phyloP scores from a whole-genome alignment of 306 rosid species.

The Gastrolobium villosum region DNA sequence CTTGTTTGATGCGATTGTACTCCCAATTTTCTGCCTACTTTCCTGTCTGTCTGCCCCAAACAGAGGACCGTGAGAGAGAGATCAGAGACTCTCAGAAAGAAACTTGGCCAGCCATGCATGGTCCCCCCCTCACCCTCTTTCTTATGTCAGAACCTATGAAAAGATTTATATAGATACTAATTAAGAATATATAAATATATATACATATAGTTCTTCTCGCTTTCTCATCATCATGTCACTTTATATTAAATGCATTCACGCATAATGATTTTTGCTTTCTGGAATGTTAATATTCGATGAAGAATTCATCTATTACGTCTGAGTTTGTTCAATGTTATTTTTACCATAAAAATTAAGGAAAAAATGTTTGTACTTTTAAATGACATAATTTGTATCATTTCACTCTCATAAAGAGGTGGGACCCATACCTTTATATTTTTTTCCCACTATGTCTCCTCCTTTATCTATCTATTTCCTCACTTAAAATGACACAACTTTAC shows the following conservation, averaged over 20 bases:
- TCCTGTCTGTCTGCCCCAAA: conserved; percentile 65
- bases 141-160: conserved; percentile 54
- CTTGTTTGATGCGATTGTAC: conserved; percentile 62
- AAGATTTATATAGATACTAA: conserved; percentile 34
- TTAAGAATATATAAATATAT: neutral
- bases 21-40: conserved; percentile 64
- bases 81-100: conserved; percentile 11
- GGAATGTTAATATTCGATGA: neutral
- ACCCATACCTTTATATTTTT: too few species aligned
- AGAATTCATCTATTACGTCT: neutral
- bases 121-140: conserved; percentile 51
- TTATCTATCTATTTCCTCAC: too few species aligned
- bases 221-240: conserved; percentile 34
- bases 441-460: too few species aligned
- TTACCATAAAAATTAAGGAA: neutral
- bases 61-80: conserved; percentile 49
- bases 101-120: conserved; percentile 52
- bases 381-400: too few species aligned
- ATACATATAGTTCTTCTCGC: conserved; percentile 27
- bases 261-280: neutral
- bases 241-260: conserved; percentile 44
- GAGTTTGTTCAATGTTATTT: neutral
- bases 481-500: too few species aligned
- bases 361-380: too few species aligned
- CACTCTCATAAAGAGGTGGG: too few species aligned